These are phyloP conservation scores for Chamaecrista fasciculata DNA, from an alignment of 306 rosid genomes.

Conservation along the genomic window DNA sequence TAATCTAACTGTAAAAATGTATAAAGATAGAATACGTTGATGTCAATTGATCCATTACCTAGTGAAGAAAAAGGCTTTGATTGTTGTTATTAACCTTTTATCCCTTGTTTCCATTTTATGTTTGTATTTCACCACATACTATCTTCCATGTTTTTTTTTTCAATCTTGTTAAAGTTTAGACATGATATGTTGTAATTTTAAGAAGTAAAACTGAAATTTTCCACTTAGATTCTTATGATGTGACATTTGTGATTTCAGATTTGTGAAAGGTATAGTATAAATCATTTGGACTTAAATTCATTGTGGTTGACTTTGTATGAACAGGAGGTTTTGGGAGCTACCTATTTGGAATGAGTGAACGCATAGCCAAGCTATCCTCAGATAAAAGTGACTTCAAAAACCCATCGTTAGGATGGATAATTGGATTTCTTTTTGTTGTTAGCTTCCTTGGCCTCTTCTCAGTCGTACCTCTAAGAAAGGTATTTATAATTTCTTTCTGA, in stretches of 20 bases:
- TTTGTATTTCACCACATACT: neutral
- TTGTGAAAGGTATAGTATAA: neutral
- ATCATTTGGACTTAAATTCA: neutral
- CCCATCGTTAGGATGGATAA: conserved; percentile 51
- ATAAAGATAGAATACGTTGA: too few relatives aligned
- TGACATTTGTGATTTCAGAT: conserved; percentile 27
- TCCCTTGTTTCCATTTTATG: neutral
- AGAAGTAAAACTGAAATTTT: neutral
- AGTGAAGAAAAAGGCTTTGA: too few relatives aligned
- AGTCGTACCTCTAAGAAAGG: conserved; percentile 57
- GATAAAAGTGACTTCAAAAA: conserved; percentile 41
- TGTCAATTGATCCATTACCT: too few relatives aligned
- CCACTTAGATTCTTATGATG: conserved; percentile 21
- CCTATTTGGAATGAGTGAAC: conserved; percentile 54
- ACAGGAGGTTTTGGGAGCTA: conserved; percentile 61
- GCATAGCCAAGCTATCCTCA: conserved; percentile 34
- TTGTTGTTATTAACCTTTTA: too few relatives aligned
- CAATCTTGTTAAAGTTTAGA: neutral
- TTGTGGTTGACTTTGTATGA: conserved; percentile 18
- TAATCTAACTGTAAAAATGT: too few relatives aligned
- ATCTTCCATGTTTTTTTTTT: neutral
- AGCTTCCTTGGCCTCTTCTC: conserved; percentile 61
- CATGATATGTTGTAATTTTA: conserved; percentile 2
- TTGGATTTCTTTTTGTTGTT: conserved; percentile 58
- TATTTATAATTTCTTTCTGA: too few relatives aligned